Percentiles rank a stretch among this genome's conserved stretches.
Evolutionary conservation across 176 grass and related monocot species (phyloP).

Genomic region (Aegilops bicornis): DNA sequence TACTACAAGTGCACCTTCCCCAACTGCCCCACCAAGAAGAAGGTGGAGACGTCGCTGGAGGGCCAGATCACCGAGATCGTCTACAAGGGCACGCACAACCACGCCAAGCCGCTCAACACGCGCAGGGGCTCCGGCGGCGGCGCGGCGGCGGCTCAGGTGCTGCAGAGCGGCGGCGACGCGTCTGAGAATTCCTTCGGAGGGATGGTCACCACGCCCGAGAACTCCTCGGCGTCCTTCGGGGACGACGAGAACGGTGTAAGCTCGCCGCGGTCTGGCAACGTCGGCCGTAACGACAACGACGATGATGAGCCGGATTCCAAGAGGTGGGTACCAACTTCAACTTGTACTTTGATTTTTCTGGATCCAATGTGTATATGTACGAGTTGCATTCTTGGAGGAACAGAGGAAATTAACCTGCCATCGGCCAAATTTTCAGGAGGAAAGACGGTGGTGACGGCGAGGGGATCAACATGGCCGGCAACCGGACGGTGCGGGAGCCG

Average conservation of each 20-base stretch:
- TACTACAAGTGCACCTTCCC: constrained; percentile 98
- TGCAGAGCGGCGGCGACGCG: constrained; percentile 44
- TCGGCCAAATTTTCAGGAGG: constrained; percentile 42
- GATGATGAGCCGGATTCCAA: constrained; percentile 86
- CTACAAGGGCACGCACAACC: constrained; percentile 95
- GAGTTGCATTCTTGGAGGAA: background rate
- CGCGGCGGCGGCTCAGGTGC: constrained; percentile 12
- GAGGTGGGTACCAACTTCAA: constrained; percentile 36
- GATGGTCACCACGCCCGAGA: constrained; percentile 58
- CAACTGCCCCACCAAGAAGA: constrained; percentile 94
- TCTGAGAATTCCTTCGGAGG: constrained; percentile 59
- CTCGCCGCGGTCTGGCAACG: constrained; percentile 32
- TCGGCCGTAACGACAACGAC: constrained; percentile 32
- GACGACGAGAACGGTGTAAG: constrained; percentile 57
- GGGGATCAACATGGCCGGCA: constrained; percentile 54
- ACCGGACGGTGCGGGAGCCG: constrained; percentile 79
- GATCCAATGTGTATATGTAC: background rate
- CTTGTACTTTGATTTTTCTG: too few species aligned
- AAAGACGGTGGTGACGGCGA: constrained; percentile 59
- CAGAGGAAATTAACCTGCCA: background rate
- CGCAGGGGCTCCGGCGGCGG: constrained; percentile 45
- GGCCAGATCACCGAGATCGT: constrained; percentile 98
- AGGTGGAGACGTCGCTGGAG: constrained; percentile 83
- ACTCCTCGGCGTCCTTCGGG: constrained; percentile 75
- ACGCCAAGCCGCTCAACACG: constrained; percentile 68